Base-by-base conservation (phyloP, 148 eudicot genomes). In the Rhododendron vialii region DNA sequence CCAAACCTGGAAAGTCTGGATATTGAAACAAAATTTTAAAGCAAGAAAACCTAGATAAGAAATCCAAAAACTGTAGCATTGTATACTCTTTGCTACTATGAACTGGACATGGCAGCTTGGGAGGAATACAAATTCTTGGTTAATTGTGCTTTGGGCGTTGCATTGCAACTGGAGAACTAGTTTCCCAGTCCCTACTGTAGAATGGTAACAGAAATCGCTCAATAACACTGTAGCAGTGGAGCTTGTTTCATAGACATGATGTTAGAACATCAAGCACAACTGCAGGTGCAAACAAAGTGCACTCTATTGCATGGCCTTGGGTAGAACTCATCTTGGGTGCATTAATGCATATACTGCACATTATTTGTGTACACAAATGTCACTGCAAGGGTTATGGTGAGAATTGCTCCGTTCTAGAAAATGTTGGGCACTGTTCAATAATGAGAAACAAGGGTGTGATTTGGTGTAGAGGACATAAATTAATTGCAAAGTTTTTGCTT, bases 401-500 rank as follows among this genome's bases (percentile, higher is more conserved):
- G 73, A 65, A 65, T 26, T n/a, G 15, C 7, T 63, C 69, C 28
- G 24, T 63, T 63, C 26, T 63, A 63, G 69, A 63, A 15, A 63
- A 69, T 69, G 20, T 74, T 15, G 22, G 4, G 41, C 9, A 20
- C 3, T 17, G 20, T 77, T 20, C 80, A 35, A 35, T 35, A 35
- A 75, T 35, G 79, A 36, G 79, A 75, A 75, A 75, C n/a, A 75
- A 35, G 24, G 48, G 79, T 75, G 48, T 75, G n/a, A 75, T 75
- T 75, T 75, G 79, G 45, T 75, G 45, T 75, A 48, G 24, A 74
- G 79, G 79, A 38, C 24, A 1, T 13, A 47, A 47, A 47, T 8
- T 45, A 75, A 75, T 35, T 75, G 45, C 12, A 0, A 71, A 71
- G 38, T 71, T 71, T 69, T 71, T 43, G 5, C 80, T 38, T 20